These are phyloP conservation scores for Fusarium multiceps DNA, from an alignment of 2,329 filamentous ascomycete species.

Conservation along the genomic window DNA sequence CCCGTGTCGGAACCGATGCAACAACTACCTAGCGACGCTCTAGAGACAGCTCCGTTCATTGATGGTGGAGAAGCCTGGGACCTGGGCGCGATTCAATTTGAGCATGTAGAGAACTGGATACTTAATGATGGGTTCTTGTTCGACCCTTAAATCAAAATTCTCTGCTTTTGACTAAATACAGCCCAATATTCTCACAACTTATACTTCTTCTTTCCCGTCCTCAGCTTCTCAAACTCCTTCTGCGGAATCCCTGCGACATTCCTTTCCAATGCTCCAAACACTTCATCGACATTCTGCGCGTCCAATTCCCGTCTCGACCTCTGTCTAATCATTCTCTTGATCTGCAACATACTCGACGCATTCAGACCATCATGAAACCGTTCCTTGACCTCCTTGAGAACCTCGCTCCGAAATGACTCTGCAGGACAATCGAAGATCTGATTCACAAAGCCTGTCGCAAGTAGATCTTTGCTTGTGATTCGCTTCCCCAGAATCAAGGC, in stretches of 20 bases:
- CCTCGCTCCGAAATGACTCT: neutral
- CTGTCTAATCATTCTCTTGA: neutral
- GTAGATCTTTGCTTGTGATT: neutral
- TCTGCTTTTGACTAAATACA: neutral
- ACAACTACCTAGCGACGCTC: neutral
- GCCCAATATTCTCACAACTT: neutral
- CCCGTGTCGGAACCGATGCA: neutral
- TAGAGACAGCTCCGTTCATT: neutral
- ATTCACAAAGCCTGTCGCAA: neutral
- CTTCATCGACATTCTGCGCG: neutral
- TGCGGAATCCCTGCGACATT: neutral
- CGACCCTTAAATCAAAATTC: neutral
- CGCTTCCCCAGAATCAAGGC: neutral
- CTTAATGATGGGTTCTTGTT: neutral
- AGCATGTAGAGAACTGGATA: constrained; percentile 3
- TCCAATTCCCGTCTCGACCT: neutral
- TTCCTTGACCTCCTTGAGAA: constrained; percentile 1
- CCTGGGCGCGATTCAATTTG: neutral
- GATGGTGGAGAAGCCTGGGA: neutral
- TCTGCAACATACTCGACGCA: constrained; percentile 1
- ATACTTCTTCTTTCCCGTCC: neutral
- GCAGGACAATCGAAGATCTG: neutral
- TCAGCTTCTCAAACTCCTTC: neutral
- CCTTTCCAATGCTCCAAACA: neutral
- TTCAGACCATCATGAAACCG: neutral